Base-by-base conservation (phyloP, 306 rosid species). In the Cercis canadensis region DNA sequence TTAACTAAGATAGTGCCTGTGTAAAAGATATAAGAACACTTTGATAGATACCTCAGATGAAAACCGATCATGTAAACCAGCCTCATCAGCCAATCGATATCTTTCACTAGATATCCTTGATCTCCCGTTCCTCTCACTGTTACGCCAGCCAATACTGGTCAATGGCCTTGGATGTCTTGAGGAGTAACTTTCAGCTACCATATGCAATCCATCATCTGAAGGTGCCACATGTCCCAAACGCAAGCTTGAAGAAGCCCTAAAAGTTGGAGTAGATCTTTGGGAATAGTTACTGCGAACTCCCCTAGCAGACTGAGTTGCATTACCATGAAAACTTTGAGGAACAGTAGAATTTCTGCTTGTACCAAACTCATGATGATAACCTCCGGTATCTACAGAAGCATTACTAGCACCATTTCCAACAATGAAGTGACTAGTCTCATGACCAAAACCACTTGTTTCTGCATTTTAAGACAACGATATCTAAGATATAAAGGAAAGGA, bases 161-260 rank as follows among this genome's bases (percentile, higher is more conserved):
- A 76, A 65, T 16, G 90, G 80, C 79, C 96, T 78, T 56, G 86
- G 83, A 75, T 85, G 86, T 78, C 97, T 83, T 19, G 84, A 65
- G 40, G 87, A 8, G 78, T 84, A 83, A 83, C 79, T 77, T 69
- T 84, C 97, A 36, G 92, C 70, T 29, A 69, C 85, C 87, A 82
- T 46, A 46, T 72, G 92, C 79, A 85, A 75, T 32, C 87, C 92
- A 76, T 82, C 90, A 59, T 88, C 90, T 31, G 83, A 58, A 64
- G 94, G 88, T n/a, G 58, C 71, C 66, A 32, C 72, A 36, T 77
- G 90, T 44, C 92, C 92, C 82, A 85, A 56, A 36, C 69, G 78
- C 75, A 83, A 44, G 83, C 88, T 82, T 54, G 97, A 86, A 73
- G 92, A 85, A 75, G 92, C 85, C 78, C 92, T 78, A 62, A 81